A percentile compares a stretch with the other conserved stretches of the same genome.
Conservation (phyloP, 148 eudicot genomes). For the Chenopodium quinoa region DNA sequence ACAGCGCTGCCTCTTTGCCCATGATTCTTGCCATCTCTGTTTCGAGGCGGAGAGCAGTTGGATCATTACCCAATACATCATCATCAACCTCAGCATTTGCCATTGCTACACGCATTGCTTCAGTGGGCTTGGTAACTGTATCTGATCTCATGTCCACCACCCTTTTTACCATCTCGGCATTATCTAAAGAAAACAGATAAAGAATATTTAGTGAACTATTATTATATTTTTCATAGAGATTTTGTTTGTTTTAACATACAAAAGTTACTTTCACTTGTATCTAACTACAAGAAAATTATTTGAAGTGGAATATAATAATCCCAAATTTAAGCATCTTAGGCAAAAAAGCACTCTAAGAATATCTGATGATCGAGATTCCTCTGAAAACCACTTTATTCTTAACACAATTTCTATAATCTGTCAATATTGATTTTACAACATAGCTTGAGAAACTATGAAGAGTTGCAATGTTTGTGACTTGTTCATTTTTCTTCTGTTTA, state of each 20-base stretch:
- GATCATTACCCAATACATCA: constrained; percentile 77
- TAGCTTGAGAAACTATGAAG: neutral
- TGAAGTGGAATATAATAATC: neutral
- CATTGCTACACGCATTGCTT: constrained; percentile 86
- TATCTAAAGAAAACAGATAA: constrained; percentile 13
- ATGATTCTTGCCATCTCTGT: constrained; percentile 65
- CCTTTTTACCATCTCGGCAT: constrained; percentile 47
- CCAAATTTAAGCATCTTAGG: neutral
- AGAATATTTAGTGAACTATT: too few relatives aligned
- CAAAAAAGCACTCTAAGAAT: too few relatives aligned
- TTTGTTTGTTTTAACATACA: neutral
- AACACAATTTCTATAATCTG: neutral
- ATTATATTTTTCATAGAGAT: neutral
- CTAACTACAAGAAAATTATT: neutral
- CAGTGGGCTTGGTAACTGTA: constrained; percentile 92
- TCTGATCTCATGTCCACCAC: constrained; percentile 87
- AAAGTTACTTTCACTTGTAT: neutral
- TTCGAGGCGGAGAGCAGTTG: constrained; percentile 78
- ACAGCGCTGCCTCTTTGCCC: constrained; percentile 90
- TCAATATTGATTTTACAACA: neutral
- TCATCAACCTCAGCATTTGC: constrained; percentile 95
- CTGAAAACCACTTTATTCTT: too few relatives aligned
- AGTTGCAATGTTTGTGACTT: neutral
- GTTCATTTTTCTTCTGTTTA: neutral
- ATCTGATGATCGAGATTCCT: too few relatives aligned